Conservation (phyloP, 192 early-diverging fungal genomes). For the Glomus cerebriforme region DNA sequence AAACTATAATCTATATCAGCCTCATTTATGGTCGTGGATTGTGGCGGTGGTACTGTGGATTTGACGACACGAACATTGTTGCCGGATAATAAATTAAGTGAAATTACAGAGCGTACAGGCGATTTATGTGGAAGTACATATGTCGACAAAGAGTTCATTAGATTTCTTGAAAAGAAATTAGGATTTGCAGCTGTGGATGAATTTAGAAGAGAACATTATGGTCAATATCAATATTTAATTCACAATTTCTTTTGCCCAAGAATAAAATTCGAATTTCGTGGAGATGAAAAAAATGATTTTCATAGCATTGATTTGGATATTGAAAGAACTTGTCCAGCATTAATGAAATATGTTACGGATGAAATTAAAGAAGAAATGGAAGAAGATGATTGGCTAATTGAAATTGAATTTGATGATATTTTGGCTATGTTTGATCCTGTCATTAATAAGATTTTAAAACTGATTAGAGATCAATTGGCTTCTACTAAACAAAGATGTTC, state of each 20-base stretch:
- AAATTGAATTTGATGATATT: neutral
- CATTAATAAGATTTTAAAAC: constrained; percentile 45
- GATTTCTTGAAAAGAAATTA: constrained; percentile 46
- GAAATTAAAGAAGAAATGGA: constrained; percentile 37
- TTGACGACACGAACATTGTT: constrained; percentile 36
- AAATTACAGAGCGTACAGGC: constrained; percentile 45
- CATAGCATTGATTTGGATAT: neutral
- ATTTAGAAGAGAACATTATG: constrained; percentile 33
- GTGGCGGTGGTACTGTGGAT: constrained; percentile 62
- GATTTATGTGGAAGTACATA: constrained; percentile 44
- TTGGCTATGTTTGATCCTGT: constrained; percentile 54
- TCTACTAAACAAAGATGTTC: constrained; percentile 35
- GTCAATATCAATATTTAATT: constrained; percentile 19
- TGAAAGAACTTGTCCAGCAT: constrained; percentile 5
- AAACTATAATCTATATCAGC: constrained; percentile 39
- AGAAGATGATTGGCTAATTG: constrained; percentile 44
- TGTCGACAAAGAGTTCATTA: constrained; percentile 48
- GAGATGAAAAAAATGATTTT: neutral
- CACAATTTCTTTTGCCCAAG: neutral
- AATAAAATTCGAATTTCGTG: neutral
- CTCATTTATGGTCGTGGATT: constrained; percentile 61
- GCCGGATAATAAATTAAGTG: constrained; percentile 34
- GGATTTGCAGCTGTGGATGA: too few species aligned
- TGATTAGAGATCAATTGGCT: constrained; percentile 46
- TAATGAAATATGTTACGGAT: neutral